Conservation (phyloP, 805 yeast species). For the Blastobotrys attinorum region DNA sequence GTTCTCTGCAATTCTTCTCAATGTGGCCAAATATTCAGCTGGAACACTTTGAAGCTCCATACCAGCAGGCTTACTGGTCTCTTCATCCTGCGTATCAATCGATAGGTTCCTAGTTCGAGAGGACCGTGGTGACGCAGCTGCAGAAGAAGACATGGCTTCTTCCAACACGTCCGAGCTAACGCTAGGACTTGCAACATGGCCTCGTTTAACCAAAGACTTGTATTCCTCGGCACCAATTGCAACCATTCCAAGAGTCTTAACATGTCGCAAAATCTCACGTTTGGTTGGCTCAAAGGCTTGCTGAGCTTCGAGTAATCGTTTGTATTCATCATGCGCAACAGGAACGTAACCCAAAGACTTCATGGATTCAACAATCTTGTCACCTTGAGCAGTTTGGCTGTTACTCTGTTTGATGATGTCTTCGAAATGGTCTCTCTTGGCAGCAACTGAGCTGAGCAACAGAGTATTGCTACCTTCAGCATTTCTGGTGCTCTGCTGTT, state of each 20-base stretch:
- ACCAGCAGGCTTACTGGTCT: conserved; percentile 3
- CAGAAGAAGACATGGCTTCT: not conserved
- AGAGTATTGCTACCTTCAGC: not conserved
- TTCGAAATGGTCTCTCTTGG: conserved; percentile 26
- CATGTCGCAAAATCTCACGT: conserved; percentile 28
- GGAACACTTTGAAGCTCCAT: conserved; percentile 25
- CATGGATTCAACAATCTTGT: conserved; percentile 25
- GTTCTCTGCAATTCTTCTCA: conserved; percentile 25
- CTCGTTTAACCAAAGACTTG: conserved; percentile 26
- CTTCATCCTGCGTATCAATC: no score
- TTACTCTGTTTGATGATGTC: conserved; percentile 20
- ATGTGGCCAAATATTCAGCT: conserved; percentile 22
- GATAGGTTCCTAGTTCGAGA: not conserved
- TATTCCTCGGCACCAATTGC: conserved; percentile 41
- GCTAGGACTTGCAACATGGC: conserved; percentile 1
- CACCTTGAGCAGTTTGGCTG: conserved; percentile 14
- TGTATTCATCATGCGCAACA: conserved; percentile 30
- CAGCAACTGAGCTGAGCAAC: conserved; percentile 19
- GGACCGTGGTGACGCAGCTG: not conserved
- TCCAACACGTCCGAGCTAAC: conserved; percentile 3
- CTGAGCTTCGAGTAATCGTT: conserved; percentile 25
- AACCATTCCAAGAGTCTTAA: conserved; percentile 37
- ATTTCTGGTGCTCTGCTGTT: conserved; percentile 1
- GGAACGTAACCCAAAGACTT: conserved; percentile 28
- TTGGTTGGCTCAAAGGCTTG: conserved; percentile 27